Evolutionary conservation across 192 early-diverging fungal species (phyloP).

Genomic region (Podila epicladia): DNA sequence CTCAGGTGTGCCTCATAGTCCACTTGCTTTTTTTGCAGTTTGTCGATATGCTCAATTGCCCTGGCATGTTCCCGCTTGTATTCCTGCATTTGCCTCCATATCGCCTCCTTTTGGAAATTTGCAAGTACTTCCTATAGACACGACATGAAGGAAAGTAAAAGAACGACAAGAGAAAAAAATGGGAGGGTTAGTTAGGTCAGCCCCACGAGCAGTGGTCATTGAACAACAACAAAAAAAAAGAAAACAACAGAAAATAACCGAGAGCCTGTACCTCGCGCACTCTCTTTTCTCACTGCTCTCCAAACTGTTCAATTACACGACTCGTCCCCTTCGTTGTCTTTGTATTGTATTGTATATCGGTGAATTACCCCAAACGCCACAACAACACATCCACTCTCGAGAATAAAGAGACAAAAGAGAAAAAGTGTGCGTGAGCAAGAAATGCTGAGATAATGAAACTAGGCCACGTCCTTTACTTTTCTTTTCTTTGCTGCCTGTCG

Average conservation of each 20-base stretch:
- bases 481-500: neutral
- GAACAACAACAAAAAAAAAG: slow-evolving; percentile 5
- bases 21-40: slow-evolving; percentile 59
- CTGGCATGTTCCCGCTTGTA: slow-evolving; percentile 67
- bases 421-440: neutral
- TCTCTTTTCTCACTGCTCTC: neutral
- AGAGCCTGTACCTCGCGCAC: neutral
- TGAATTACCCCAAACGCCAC: neutral
- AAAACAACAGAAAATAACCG: neutral
- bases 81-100: slow-evolving; percentile 76
- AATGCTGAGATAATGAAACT: neutral
- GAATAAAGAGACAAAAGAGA: neutral
- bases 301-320: no score
- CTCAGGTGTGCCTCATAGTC: slow-evolving; percentile 61
- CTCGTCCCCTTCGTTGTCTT: no score
- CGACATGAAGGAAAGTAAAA: neutral
- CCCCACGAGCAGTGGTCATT: neutral
- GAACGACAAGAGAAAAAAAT: neutral
- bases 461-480: neutral
- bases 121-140: slow-evolving; percentile 23
- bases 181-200: neutral
- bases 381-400: neutral
- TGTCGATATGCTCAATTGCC: slow-evolving; percentile 53
- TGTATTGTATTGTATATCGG: neutral
- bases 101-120: slow-evolving; percentile 73